Base-by-base conservation (phyloP, 2,329 filamentous ascomycete species). In the Fusarium compactum region DNA sequence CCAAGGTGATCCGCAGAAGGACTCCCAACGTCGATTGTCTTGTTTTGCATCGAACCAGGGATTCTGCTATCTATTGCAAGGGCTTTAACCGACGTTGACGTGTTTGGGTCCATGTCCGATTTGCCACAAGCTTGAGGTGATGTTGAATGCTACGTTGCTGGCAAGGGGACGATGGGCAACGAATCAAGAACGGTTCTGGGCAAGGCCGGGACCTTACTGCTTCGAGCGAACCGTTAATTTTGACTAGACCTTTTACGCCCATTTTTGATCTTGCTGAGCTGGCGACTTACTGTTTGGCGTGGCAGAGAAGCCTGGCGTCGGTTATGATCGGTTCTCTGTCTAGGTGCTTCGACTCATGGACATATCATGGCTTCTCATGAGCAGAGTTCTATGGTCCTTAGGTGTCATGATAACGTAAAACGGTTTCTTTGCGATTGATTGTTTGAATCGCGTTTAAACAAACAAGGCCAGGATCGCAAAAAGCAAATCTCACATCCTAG, bases 71-170 rank as follows among this genome's bases (percentile, higher is more conserved):
- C 54, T 46, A 38, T 53, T 43, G 22, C 56, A 58, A 69, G 64
- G 65, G 68, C 55, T 55, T 65, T 54, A 55, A 48, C 55, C 65
- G 53, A 56, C 14, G 45, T 71, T 43, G 61, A 70, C 65, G 29
- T 22, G 68, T 66, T 69, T 52, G 64, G 69, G 30, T 66, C 61
- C 50, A 71, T 62, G 68, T 62, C 70, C 70, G 69, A 59, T 72
- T 72, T 68, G 70, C 69, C 70, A 70, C 69, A 68, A 62, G 45
- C 62, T 60, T 44, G 55, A 60, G 44, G 56, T 72, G 60, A 71
- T 56, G 56, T 71, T 65, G 58, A 41, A 72, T 72, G 67, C 67
- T 72, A 72, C 70, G 70, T 72, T 72, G 62, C 69, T 71, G 70
- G 62, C 58, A 64, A 68, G 38, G 55, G 52, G 50, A 50, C 44